Conservation (phyloP, 495 filamentous ascomycete species). For the Aspergillus nanangensis region DNA sequence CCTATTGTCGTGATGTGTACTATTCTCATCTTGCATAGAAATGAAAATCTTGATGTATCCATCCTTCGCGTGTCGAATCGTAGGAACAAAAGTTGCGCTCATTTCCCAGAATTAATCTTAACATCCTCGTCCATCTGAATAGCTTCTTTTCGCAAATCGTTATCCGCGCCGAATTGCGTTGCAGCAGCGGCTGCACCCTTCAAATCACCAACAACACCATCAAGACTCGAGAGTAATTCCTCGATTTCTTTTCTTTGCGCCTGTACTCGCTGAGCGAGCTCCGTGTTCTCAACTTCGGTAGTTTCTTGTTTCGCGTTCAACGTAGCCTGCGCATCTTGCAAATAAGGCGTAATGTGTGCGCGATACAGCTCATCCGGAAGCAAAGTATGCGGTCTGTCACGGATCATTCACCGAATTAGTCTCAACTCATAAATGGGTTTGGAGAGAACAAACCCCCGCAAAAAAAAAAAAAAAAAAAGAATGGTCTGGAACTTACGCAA, state of each 20-base stretch:
- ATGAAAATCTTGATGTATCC: too few relatives aligned
- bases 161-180: constrained; percentile 33
- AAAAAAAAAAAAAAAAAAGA: constrained; percentile 5
- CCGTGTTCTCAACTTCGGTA: constrained; percentile 60
- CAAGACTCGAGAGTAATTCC: constrained; percentile 56
- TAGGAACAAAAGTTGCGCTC: too few relatives aligned
- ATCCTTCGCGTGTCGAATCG: too few relatives aligned
- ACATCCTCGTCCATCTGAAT: constrained; percentile 41
- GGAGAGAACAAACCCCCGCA: not conserved
- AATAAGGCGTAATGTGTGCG: constrained; percentile 67
- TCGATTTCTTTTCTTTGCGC: constrained; percentile 73
- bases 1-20: constrained; percentile 27
- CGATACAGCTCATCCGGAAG: constrained; percentile 59
- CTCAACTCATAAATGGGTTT: not conserved
- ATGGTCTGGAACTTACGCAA: constrained; percentile 40
- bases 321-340: constrained; percentile 54
- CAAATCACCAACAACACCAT: constrained; percentile 64
- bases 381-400: constrained; percentile 68
- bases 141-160: constrained; percentile 38
- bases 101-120: constrained; percentile 22
- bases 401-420: not conserved
- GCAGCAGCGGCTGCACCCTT: constrained; percentile 56
- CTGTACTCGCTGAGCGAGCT: constrained; percentile 56
- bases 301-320: constrained; percentile 58
- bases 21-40: too few relatives aligned